Base-by-base conservation (phyloP, 371 early-diverging fungal species). In the Ecytonucleospora hepatopenaei region DNA sequence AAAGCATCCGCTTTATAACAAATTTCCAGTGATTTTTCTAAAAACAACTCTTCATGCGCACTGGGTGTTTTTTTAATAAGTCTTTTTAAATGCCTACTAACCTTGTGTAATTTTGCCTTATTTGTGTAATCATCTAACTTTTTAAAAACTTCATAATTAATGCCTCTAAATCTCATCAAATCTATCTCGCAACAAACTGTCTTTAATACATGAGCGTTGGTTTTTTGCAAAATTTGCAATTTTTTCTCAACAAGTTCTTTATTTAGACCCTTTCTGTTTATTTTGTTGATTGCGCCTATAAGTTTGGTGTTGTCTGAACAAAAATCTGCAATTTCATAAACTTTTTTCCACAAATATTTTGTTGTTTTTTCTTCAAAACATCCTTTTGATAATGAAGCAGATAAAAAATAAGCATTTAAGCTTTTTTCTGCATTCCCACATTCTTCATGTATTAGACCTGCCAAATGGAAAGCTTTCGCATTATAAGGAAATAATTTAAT, bases 381-480 rank as follows among this genome's bases (percentile, higher is more conserved):
- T 5, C 40, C 40, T 21, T 85, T 84, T 16, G 84, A 83, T 71
- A 95, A 75, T 60, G 90, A 90, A 1, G 93, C 94, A 0, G 92
- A 90, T 32, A 92, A 84, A 72, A 90, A 83, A 62, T 86, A 85
- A 17, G 88, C 74, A 61, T 87, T 85, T 34, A 88, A 75, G 0
- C 90, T 85, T 69, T 87, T 86, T 19, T 81, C 81, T 16, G 72
- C 65, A 46, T 88, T 85, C 5, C 88, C 88, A 48, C 86, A 69
- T 68, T 92, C 91, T 67, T 91, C 90, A 68, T 90, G 88, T 24
- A 92, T 85, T 49, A 90, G 76, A 35, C 88, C 95, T 66, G 92
- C 83, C 32, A 76, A 56, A 62, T 75, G 74, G 63, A 73, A 79
- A 21, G 76, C 68, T 24, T 65, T 70, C 15, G 59, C 51, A 54